phyloP scores from a whole-genome alignment of 345 rosid genomes.

The rapeseed (Brassica napus) region Da-Ae NC_063448.1:2076501-2077000 shows the following conservation, averaged over 20 bases:
- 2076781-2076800: slow-evolving; percentile 53
- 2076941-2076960: slow-evolving; percentile 41
- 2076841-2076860: slow-evolving; percentile 16
- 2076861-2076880: slow-evolving; percentile 38
- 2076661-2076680: slow-evolving; percentile 66
- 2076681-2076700: slow-evolving; percentile 55
- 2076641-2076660: slow-evolving; percentile 76
- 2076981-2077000: slow-evolving; percentile 51
- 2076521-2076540: slow-evolving; percentile 57
- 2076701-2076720: slow-evolving; percentile 88
- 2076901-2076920: slow-evolving; percentile 35
- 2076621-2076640: slow-evolving; percentile 54
- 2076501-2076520: slow-evolving; percentile 42
- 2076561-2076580: slow-evolving; percentile 48
- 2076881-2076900: slow-evolving; percentile 58
- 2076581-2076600: slow-evolving; percentile 56
- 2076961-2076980: slow-evolving; percentile 72
- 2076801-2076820: slow-evolving; percentile 34
- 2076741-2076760: slow-evolving; percentile 55
- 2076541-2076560: slow-evolving; percentile 60
- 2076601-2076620: slow-evolving; percentile 54
- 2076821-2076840: slow-evolving; percentile 25
- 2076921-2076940: slow-evolving; percentile 51
- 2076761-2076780: slow-evolving; percentile 71
- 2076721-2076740: slow-evolving; percentile 58